Conservation (phyloP, 2,329 filamentous ascomycete species). For the Xylaria sp. region DNA sequence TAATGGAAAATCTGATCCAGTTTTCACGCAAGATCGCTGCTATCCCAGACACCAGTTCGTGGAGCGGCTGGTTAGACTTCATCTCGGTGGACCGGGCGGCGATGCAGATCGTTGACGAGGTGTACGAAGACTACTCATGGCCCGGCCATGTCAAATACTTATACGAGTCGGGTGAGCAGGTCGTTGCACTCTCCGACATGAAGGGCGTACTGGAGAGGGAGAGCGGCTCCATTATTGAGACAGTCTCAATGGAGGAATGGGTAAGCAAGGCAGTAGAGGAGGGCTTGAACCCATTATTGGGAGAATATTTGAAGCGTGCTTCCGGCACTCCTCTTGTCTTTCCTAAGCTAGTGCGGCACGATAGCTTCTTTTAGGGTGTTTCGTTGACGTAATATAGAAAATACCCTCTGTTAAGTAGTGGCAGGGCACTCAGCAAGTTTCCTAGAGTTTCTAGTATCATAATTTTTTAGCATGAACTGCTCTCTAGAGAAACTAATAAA, state of each 20-base stretch:
- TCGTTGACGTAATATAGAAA: not conserved
- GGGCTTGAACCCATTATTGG: constrained; percentile 19
- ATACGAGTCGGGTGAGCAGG: constrained; percentile 21
- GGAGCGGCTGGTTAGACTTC: constrained; percentile 22
- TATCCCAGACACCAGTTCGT: constrained; percentile 12
- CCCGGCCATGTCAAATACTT: constrained; percentile 22
- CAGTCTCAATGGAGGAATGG: constrained; percentile 17
- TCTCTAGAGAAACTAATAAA: too few species aligned
- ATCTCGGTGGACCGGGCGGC: constrained; percentile 11
- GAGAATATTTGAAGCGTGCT: constrained; percentile 13
- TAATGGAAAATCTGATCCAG: constrained; percentile 12
- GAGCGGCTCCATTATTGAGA: not conserved
- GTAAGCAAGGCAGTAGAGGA: constrained; percentile 5
- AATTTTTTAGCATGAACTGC: not conserved
- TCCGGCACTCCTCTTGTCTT: constrained; percentile 13
- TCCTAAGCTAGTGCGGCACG: constrained; percentile 12
- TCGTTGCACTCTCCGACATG: constrained; percentile 14
- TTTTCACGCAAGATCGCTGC: constrained; percentile 3
- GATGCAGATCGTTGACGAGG: constrained; percentile 23
- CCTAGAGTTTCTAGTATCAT: not conserved
- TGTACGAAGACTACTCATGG: constrained; percentile 26
- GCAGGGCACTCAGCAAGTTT: not conserved
- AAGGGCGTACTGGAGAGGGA: constrained; percentile 18
- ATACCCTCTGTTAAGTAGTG: not conserved
- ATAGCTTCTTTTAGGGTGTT: constrained; percentile 15